These are phyloP conservation scores for Ceratonia siliqua DNA, from an alignment of 306 rosid species.

Conservation along the genomic window DNA sequence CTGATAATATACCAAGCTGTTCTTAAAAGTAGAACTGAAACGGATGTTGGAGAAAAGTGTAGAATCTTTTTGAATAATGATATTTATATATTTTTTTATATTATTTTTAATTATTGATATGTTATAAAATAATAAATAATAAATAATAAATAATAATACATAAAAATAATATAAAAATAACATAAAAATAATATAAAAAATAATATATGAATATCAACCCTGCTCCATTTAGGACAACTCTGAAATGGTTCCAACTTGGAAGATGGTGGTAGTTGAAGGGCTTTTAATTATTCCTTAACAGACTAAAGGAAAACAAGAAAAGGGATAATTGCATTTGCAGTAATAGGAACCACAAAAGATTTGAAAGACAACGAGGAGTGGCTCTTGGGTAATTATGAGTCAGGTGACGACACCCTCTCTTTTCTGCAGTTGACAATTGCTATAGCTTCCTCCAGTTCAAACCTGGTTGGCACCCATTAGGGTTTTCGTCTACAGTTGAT, in stretches of 20 bases:
- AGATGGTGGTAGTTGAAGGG: constrained; percentile 29
- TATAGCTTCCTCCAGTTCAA: constrained; percentile 22
- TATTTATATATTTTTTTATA: too few species aligned
- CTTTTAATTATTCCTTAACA: neutral
- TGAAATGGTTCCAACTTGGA: constrained; percentile 14
- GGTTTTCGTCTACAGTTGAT: neutral
- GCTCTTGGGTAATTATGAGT: constrained; percentile 1
- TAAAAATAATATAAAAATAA: too few species aligned
- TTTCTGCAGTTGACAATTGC: constrained; percentile 10
- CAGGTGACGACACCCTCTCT: neutral
- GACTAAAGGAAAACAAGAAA: constrained; percentile 3
- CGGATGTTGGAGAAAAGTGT: neutral
- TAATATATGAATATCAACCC: too few species aligned
- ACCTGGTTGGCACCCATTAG: constrained; percentile 26
- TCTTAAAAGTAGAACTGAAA: neutral
- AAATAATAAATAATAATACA: too few species aligned
- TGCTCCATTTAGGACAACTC: neutral
- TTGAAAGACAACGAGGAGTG: constrained; percentile 2
- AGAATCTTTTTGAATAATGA: too few species aligned
- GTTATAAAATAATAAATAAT: too few species aligned
- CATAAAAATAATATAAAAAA: too few species aligned
- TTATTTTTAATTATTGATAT: too few species aligned
- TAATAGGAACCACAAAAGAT: constrained; percentile 26
- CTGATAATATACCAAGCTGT: too few species aligned
- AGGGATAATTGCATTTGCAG: neutral